Evolutionary conservation across 352 stramenopile species (phyloP), one percentile per base, ranked within the genome.

Genomic region (Pythium guiyangense): DNA sequence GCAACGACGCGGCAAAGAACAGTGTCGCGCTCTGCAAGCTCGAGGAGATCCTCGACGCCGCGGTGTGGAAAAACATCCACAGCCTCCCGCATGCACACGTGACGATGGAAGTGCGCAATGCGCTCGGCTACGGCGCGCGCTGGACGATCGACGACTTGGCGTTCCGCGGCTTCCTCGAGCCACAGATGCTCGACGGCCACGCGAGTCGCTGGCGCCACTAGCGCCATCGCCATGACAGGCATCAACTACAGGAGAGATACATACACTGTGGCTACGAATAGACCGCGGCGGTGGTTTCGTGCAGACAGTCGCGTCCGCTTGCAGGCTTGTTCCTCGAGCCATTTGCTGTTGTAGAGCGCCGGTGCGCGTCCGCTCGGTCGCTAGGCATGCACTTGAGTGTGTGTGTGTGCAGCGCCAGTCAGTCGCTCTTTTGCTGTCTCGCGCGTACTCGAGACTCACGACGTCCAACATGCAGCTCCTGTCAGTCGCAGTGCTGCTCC

Each of bases 141-240:
- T 95, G 85, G 85, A 82, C 86, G 37, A 59, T 79, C 15, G 62
- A 73, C 43, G 74, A 85, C 50, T 42, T 67, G 22, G 60, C 62
- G 25, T 95, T 93, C 63, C 67, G 85, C 42, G 85, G 85, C n/a
- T 93, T 95, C 62, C 67, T 95, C 0, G 85, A 95, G 66, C 85
- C 85, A 10, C 84, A 76, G 17, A 90, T 93, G 79, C 65, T 58
- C 26, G 77, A 92, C 67, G 85, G 81, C 20, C 79, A 95, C 66
- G 80, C 77, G 54, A 70, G 69, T 58, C 68, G 74, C 55, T 95
- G 85, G 83, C 68, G 76, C 22, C 83, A 95, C 65, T 82, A 49
- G 68, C n/a, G n/a, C 22, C 22, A 44, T 34, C 29, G 29, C 5
- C 3, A 22, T 22, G 22, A 22, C 22, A 22, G 22, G 22, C 22